phyloP scores from a whole-genome alignment of 1,139 yeast genomes.

The Sugiyamaella castrensis region DNA sequence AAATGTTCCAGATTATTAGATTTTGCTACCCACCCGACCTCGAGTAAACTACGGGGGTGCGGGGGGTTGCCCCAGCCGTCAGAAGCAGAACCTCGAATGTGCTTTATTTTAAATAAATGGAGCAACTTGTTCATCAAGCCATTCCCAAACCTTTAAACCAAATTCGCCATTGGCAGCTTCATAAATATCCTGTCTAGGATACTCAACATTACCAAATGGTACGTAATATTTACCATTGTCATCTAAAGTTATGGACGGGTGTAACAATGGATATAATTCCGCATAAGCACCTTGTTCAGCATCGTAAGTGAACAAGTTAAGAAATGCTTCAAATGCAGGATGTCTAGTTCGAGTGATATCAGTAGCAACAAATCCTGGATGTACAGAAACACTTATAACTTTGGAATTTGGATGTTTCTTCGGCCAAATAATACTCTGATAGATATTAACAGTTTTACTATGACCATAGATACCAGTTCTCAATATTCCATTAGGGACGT shows the following conservation, averaged over 20 bases:
- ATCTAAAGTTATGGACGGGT: constrained; percentile 37
- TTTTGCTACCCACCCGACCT: too few relatives aligned
- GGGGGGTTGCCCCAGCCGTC: too few relatives aligned
- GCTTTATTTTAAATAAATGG: too few relatives aligned
- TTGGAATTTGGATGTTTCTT: constrained; percentile 36
- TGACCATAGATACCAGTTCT: constrained; percentile 41
- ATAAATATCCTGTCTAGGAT: constrained; percentile 26
- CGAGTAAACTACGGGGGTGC: too few relatives aligned
- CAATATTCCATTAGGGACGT: neutral
- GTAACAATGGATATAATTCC: constrained; percentile 43
- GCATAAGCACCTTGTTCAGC: constrained; percentile 42
- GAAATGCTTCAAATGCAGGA: neutral
- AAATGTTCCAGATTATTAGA: too few relatives aligned
- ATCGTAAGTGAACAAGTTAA: constrained; percentile 6
- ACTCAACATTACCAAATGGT: constrained; percentile 28
- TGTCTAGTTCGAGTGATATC: constrained; percentile 41
- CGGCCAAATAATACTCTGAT: constrained; percentile 47
- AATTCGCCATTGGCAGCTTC: constrained; percentile 34
- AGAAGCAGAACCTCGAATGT: too few relatives aligned
- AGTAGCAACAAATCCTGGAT: constrained; percentile 49
- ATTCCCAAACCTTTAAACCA: constrained; percentile 36
- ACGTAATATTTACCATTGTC: constrained; percentile 38
- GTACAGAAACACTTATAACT: constrained; percentile 41
- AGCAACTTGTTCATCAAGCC: constrained; percentile 31
- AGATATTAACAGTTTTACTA: constrained; percentile 47